Percentiles rank a stretch among this genome's conserved stretches.
Conservation (phyloP, 306 rosid genomes). For the Cucurbita pepo region DNA sequence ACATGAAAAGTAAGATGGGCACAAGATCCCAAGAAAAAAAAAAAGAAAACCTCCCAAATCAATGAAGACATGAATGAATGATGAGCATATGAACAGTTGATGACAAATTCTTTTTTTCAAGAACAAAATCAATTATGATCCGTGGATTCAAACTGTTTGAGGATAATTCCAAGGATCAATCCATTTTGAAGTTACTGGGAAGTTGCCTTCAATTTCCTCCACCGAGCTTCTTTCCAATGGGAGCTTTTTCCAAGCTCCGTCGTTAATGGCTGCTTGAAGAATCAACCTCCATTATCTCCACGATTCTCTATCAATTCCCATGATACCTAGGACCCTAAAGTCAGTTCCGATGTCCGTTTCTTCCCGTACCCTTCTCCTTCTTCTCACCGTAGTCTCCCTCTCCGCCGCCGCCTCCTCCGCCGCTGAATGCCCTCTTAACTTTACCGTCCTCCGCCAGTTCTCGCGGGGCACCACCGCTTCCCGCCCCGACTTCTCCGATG, state of each 20-base stretch:
- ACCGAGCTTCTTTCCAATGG: neutral
- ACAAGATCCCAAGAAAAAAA: too few species aligned
- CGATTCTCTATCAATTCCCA: neutral
- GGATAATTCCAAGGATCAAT: too few species aligned
- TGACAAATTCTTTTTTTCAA: too few species aligned
- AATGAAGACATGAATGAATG: too few species aligned
- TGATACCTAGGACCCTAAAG: slow-evolving; percentile 7
- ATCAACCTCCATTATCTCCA: neutral
- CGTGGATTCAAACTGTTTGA: too few species aligned
- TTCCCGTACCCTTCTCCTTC: neutral
- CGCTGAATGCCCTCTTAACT: slow-evolving; percentile 51
- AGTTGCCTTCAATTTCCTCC: neutral
- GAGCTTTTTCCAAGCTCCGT: neutral
- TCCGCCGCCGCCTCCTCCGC: slow-evolving; percentile 5
- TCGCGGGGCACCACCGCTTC: slow-evolving; percentile 7
- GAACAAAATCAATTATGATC: too few species aligned
- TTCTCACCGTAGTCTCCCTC: neutral
- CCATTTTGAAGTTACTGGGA: neutral
- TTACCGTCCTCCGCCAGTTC: slow-evolving; percentile 36
- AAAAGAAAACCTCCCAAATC: too few species aligned
- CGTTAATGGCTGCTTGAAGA: neutral
- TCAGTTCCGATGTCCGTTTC: neutral
- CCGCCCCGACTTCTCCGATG: neutral
- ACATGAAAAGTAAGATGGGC: too few species aligned
- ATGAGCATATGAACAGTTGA: too few species aligned